Base-by-base conservation (phyloP, 1,284 basidiomycete species). In the Gymnopus androsaceus region DNA sequence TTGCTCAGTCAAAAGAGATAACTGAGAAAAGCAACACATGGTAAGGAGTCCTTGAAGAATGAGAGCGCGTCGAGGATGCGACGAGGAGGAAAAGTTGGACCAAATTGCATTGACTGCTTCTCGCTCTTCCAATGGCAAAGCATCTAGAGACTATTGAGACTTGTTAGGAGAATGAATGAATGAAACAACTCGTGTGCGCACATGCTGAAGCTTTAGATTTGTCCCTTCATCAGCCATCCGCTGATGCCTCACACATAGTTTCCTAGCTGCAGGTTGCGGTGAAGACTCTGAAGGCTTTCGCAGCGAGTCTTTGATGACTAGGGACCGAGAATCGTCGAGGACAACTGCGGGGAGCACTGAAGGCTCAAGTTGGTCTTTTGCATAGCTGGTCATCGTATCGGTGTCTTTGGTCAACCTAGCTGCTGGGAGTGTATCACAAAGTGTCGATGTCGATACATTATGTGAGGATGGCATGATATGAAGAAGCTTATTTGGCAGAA, bases 1-100 rank as follows among this genome's bases (percentile, higher is more conserved):
- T 56, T 95, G 92, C 60, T 97, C 93, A 14, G 94, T 92, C 48
- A 99, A 87, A 55, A 98, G 90, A 21, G 96, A 98, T n/a, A 99
- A 87, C 67, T 98, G 96, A 37, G 94, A 94, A 77, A 97, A 98
- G 75, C 96, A 99, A 72, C 96, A 99, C 93, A 99, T 99, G n/a
- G 97, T 98, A 64, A 99, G 86, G 58, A 99, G 83, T 30, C 96
- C 96, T 67, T 94, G 94, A 45, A 99, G 87, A 67, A 99, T 98
- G 67, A 99, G 84, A 38, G 92, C 92, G 38, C 96, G 85, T 33
- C 93, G 87, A 9, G 90, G 85, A 66, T 97, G 94, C 0, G 94
- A 87, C 1, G 96, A 97, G 0, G 93, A 93, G 11, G 94, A 97
- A 74, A 99, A 99, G 65, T 89, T 92, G 56, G 95, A 93, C 97